These are phyloP conservation scores for Podospora comata DNA, from an alignment of 495 filamentous ascomycete genomes.

Conservation along the genomic window DNA sequence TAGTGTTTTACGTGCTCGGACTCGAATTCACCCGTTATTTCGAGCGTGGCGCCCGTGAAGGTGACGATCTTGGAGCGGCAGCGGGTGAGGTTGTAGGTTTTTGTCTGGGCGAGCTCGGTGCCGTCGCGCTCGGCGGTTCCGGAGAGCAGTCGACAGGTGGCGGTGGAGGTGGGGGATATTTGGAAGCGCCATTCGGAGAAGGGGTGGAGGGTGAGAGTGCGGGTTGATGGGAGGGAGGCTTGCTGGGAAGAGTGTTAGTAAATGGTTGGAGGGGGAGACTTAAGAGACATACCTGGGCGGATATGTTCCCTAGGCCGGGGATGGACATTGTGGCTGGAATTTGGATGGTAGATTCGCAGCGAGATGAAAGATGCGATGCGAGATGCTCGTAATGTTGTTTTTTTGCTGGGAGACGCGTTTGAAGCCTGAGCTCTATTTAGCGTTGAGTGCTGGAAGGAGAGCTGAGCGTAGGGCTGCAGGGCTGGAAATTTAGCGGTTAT, in stretches of 20 bases:
- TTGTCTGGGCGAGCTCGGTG: constrained; percentile 81
- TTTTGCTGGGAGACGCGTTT: neutral
- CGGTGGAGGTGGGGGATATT: constrained; percentile 54
- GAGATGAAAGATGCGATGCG: too few relatives aligned
- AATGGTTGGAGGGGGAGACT: neutral
- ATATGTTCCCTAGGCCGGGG: constrained; percentile 52
- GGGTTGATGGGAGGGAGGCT: constrained; percentile 25
- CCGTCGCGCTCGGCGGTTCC: constrained; percentile 95
- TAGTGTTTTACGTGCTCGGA: constrained; percentile 46
- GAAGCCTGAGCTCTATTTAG: neutral
- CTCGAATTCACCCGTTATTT: constrained; percentile 55
- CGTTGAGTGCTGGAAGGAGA: neutral
- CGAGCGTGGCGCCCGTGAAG: constrained; percentile 82
- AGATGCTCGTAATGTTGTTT: neutral
- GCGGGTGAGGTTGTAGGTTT: constrained; percentile 77
- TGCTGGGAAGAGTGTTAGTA: constrained; percentile 15
- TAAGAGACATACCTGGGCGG: constrained; percentile 34
- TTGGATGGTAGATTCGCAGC: too few relatives aligned
- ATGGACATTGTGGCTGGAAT: constrained; percentile 34
- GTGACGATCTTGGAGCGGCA: constrained; percentile 86
- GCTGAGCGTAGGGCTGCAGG: constrained; percentile 11
- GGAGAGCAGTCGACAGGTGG: constrained; percentile 57
- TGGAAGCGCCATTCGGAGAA: constrained; percentile 89
- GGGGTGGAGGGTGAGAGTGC: constrained; percentile 41
- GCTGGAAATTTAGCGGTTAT: constrained; percentile 2